Conservation (phyloP, 1,284 basidiomycete species). For the Vanrija pseudolonga region DNA sequence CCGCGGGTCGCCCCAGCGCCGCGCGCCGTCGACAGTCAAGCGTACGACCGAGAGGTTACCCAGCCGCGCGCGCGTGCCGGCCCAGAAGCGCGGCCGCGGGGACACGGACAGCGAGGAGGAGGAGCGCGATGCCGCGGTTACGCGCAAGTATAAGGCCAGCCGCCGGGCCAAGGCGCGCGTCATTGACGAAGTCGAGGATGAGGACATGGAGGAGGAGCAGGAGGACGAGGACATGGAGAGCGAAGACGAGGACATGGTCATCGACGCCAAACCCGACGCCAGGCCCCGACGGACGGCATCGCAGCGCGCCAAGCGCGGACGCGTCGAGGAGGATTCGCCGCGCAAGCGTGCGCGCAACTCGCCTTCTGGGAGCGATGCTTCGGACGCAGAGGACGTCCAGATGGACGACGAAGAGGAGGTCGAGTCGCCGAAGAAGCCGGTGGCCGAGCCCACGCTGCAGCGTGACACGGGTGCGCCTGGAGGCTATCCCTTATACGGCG, state of each 20-base stretch:
- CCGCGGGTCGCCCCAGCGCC: not conserved
- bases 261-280: not conserved
- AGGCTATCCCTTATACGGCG: slow-evolving; percentile 8
- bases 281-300: too few relatives aligned
- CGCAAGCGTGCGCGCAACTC: slow-evolving; percentile 10
- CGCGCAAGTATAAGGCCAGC: not conserved
- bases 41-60: not conserved
- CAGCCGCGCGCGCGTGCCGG: not conserved
- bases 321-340: slow-evolving; percentile 7
- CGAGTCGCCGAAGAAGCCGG: not conserved
- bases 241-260: slow-evolving; percentile 4
- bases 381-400: not conserved
- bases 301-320: slow-evolving; percentile 5
- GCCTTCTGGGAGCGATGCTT: not conserved
- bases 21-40: not conserved
- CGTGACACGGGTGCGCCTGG: slow-evolving; percentile 5
- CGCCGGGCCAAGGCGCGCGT: not conserved
- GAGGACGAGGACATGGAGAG: slow-evolving; percentile 3
- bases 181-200: not conserved
- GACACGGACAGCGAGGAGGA: slow-evolving; percentile 8
- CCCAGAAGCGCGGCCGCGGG: slow-evolving; percentile 9
- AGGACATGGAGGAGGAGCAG: not conserved
- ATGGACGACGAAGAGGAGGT: not conserved
- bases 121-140: not conserved
- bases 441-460: not conserved